Conservation (phyloP, 2,329 filamentous ascomycete genomes). For the Erysiphe neolycopersici region DNA sequence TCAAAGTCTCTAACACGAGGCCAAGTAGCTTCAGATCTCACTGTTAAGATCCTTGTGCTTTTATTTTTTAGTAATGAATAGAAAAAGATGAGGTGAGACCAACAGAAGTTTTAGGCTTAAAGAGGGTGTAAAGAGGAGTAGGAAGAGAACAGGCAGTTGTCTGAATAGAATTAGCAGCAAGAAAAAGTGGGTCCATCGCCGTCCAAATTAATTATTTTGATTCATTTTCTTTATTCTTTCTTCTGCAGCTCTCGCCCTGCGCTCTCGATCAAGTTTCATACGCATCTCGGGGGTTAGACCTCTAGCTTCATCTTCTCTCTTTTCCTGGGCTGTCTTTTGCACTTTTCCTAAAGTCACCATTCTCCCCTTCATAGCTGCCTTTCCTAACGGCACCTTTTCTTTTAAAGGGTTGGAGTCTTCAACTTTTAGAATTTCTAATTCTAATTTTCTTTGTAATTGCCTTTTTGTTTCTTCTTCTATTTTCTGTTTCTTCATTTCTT, state of each 20-base stretch:
- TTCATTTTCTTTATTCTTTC: slow-evolving; percentile 36
- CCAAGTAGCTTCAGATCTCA: too few relatives aligned
- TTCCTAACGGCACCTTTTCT: slow-evolving; percentile 26
- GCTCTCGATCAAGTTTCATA: slow-evolving; percentile 60
- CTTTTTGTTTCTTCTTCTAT: slow-evolving; percentile 41
- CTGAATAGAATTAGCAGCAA: too few relatives aligned
- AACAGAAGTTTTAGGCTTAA: too few relatives aligned
- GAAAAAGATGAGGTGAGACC: too few relatives aligned
- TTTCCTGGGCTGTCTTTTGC: slow-evolving; percentile 53
- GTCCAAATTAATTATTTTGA: not conserved
- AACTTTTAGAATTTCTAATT: slow-evolving; percentile 40
- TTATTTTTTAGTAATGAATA: too few relatives aligned
- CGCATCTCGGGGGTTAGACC: slow-evolving; percentile 75
- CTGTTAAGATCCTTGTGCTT: too few relatives aligned
- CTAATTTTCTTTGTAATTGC: slow-evolving; percentile 39
- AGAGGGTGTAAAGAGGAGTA: too few relatives aligned
- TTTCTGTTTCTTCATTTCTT: slow-evolving; percentile 42
- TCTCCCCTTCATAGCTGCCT: slow-evolving; percentile 21
- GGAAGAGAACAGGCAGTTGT: too few relatives aligned
- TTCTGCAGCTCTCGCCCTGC: slow-evolving; percentile 74
- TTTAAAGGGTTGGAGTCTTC: slow-evolving; percentile 27
- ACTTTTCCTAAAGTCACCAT: slow-evolving; percentile 25
- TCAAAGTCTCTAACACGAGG: too few relatives aligned
- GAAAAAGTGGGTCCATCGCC: too few relatives aligned
- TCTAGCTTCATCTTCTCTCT: slow-evolving; percentile 55